phyloP scores from a whole-genome alignment of 2,329 filamentous ascomycete species.

The Phaeophleospora eucalypticola region DNA sequence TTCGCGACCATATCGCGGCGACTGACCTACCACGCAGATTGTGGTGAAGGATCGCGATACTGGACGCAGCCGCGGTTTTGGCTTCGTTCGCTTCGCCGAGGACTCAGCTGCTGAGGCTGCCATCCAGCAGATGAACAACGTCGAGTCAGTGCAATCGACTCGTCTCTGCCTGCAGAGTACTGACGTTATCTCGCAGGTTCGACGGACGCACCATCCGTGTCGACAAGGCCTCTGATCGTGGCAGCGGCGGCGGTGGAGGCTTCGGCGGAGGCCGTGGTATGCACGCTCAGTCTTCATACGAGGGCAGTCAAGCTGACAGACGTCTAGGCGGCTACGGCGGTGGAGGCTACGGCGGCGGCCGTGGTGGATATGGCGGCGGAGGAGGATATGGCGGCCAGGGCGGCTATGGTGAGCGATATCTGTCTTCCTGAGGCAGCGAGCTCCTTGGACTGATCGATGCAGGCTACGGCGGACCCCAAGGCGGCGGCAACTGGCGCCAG shows the following conservation, averaged over 20 bases:
- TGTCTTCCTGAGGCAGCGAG: too few relatives aligned
- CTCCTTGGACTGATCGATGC: constrained; percentile 8
- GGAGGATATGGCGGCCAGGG: constrained; percentile 22
- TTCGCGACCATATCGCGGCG: constrained; percentile 1
- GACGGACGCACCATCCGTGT: constrained; percentile 93
- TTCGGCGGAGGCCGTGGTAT: constrained; percentile 37
- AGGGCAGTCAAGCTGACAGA: not conserved
- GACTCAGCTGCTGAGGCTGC: constrained; percentile 73
- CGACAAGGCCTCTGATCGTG: constrained; percentile 86
- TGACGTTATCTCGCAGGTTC: constrained; percentile 57
- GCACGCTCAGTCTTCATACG: not conserved
- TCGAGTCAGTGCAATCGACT: constrained; percentile 64
- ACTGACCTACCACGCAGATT: constrained; percentile 56
- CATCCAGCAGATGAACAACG: constrained; percentile 77
- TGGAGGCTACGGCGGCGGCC: constrained; percentile 23
- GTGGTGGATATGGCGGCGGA: constrained; percentile 26
- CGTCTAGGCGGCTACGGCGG: constrained; percentile 16
- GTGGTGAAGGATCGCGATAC: constrained; percentile 98
- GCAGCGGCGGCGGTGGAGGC: constrained; percentile 52
- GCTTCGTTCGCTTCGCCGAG: constrained; percentile 84
- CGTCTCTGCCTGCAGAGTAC: not conserved
- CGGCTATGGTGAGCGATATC: constrained; percentile 15
- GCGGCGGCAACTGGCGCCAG: constrained; percentile 27
- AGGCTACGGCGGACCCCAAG: constrained; percentile 31
- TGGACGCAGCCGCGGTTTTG: constrained; percentile 92